phyloP scores from a whole-genome alignment of 2,329 filamentous ascomycete species.

The Aspergillus sclerotialis region DNA sequence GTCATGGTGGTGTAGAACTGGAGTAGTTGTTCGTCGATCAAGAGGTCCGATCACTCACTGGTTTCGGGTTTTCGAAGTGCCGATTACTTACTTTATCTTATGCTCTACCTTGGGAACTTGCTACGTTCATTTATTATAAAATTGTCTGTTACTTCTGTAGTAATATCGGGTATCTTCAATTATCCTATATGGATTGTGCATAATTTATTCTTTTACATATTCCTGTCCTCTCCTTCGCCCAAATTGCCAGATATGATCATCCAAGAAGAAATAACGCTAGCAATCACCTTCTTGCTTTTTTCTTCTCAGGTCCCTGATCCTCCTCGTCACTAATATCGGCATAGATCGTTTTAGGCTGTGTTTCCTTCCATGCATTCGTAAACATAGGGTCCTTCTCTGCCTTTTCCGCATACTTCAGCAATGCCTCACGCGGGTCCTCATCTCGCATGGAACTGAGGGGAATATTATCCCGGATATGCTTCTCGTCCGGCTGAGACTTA shows the following conservation, averaged over 20 bases:
- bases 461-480: slow-evolving; percentile 80
- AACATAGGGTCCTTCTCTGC: slow-evolving; percentile 91
- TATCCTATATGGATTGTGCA: background rate
- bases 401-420: slow-evolving; percentile 91
- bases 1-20: too few species aligned
- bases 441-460: slow-evolving; percentile 88
- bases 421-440: slow-evolving; percentile 87
- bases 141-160: too few species aligned
- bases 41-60: too few species aligned
- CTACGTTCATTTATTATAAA: too few species aligned
- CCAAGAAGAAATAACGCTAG: background rate
- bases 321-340: slow-evolving; percentile 84
- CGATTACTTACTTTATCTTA: too few species aligned
- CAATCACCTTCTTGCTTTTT: slow-evolving; percentile 38
- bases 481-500: slow-evolving; percentile 82
- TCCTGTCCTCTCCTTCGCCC: too few species aligned
- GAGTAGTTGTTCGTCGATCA: too few species aligned
- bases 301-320: slow-evolving; percentile 60
- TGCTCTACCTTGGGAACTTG: too few species aligned
- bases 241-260: too few species aligned
- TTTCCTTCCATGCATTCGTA: slow-evolving; percentile 86
- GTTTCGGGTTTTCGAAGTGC: too few species aligned
- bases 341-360: slow-evolving; percentile 88
- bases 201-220: too few species aligned
- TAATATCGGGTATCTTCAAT: background rate